Evolutionary conservation across 129 eudicot genomes (phyloP).

Genomic region (Pseudognaphalium luteoalbum): DNA sequence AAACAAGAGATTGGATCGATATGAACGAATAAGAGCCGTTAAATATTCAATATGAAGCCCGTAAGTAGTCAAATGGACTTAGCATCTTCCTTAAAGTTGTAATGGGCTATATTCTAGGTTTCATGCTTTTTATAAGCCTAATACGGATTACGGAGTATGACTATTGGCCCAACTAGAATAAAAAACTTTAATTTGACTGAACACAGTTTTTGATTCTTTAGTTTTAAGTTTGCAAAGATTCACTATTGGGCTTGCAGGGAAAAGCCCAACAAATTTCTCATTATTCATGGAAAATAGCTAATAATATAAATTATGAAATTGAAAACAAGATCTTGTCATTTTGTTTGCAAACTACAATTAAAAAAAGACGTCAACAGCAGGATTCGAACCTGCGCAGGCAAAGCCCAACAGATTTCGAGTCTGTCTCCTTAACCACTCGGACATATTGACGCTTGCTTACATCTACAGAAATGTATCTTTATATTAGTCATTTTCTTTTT

Average conservation of each 20-base stretch:
- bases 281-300: background rate
- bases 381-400: slow-evolving; percentile 87
- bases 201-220: no score
- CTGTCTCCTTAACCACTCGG: slow-evolving; percentile 76
- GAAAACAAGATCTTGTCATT: no score
- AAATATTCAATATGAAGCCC: no score
- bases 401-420: slow-evolving; percentile 94
- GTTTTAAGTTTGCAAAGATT: no score
- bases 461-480: no score
- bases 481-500: no score
- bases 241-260: background rate
- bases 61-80: no score
- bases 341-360: no score
- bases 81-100: no score
- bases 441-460: background rate
- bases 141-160: background rate
- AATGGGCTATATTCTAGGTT: background rate
- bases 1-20: no score
- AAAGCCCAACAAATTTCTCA: background rate
- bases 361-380: slow-evolving; percentile 39
- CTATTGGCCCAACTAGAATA: background rate
- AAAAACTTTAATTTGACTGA: background rate
- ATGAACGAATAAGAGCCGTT: no score
- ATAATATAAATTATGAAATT: no score
- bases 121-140: background rate